phyloP scores from a whole-genome alignment of 192 early-diverging fungal genomes.

The Coemansia sp. region DNA sequence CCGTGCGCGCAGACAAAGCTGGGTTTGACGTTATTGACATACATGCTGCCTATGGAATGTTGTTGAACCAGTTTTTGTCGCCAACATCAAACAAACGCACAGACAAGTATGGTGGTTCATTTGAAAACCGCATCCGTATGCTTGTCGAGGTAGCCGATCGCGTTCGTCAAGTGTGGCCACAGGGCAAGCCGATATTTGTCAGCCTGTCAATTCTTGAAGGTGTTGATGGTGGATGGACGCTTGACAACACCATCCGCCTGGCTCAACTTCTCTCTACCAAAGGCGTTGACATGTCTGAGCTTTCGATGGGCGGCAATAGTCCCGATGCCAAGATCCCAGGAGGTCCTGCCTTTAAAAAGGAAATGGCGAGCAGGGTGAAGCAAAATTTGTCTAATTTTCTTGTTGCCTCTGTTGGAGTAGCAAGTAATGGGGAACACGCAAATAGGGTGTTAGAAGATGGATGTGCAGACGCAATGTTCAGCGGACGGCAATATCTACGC shows the following conservation, averaged over 20 bases:
- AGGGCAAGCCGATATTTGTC: conserved; percentile 79
- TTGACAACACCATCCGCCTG: conserved; percentile 69
- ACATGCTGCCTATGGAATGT: conserved; percentile 88
- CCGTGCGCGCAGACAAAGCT: conserved; percentile 69
- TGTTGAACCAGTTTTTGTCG: conserved; percentile 78
- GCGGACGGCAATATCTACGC: conserved; percentile 66
- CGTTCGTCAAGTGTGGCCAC: conserved; percentile 72
- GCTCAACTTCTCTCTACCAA: conserved; percentile 55
- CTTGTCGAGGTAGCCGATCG: conserved; percentile 64
- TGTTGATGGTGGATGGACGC: conserved; percentile 66
- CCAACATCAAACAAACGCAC: conserved; percentile 81
- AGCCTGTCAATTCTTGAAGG: conserved; percentile 77
- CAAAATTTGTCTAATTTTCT: conserved; percentile 52
- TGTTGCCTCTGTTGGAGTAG: conserved; percentile 63
- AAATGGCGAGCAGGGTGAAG: conserved; percentile 60
- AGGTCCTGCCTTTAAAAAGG: conserved; percentile 57
- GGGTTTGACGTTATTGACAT: conserved; percentile 91
- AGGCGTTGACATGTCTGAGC: conserved; percentile 82
- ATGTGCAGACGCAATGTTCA: conserved; percentile 67
- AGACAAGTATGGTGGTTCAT: conserved; percentile 87
- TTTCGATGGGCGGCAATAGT: conserved; percentile 68
- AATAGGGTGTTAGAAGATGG: conserved; percentile 64
- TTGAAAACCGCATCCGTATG: conserved; percentile 86
- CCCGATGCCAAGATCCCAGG: conserved; percentile 43
- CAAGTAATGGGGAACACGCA: conserved; percentile 60